Percentiles rank a stretch among this genome's conserved stretches.
phyloP scores from a whole-genome alignment of 1,139 yeast species.

The Scheffersomyces titani region DNA sequence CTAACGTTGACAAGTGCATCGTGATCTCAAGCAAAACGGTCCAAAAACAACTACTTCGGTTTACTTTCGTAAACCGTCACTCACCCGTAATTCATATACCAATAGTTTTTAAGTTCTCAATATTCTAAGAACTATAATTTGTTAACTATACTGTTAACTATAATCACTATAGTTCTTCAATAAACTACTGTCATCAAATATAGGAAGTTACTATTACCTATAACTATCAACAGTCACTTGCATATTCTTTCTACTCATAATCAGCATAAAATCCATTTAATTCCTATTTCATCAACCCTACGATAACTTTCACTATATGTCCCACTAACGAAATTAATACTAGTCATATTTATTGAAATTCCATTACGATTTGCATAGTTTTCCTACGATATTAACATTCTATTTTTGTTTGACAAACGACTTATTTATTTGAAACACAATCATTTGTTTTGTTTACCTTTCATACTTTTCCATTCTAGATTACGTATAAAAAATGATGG shows the following conservation, averaged over 20 bases:
- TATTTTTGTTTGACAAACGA: background rate
- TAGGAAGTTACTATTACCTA: too few species aligned
- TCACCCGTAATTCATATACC: background rate
- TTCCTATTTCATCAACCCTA: background rate
- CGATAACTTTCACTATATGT: background rate
- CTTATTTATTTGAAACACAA: background rate
- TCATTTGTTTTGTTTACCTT: background rate
- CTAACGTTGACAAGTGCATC: background rate
- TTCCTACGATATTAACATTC: background rate
- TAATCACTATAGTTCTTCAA: background rate
- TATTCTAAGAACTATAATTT: too few species aligned
- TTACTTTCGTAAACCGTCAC: background rate
- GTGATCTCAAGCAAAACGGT: background rate
- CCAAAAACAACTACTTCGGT: background rate
- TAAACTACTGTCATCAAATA: background rate
- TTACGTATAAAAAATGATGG: slow-evolving; percentile 25
- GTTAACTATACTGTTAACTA: background rate
- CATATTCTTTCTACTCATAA: background rate
- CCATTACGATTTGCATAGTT: background rate
- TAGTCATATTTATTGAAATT: background rate
- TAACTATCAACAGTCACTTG: background rate
- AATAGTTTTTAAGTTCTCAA: too few species aligned
- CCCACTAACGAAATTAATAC: background rate
- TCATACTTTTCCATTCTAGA: background rate
- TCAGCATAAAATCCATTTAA: background rate